Base-by-base conservation (phyloP, 2,329 filamentous ascomycete genomes). In the Piedraia hortae region DNA sequence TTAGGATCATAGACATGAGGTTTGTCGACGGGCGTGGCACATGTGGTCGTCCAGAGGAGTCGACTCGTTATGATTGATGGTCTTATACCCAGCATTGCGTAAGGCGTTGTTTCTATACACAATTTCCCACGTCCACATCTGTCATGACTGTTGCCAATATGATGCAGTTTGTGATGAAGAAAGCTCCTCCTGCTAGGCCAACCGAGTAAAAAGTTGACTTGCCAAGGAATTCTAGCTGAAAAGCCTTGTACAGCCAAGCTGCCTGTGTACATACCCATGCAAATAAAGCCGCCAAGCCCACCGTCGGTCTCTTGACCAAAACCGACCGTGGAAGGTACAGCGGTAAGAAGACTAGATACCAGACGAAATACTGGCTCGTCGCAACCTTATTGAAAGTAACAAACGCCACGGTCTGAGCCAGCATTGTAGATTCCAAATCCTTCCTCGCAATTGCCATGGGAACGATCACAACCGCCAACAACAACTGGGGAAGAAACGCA, bases 351-450 rank as follows among this genome's bases (percentile, higher is more conserved):
- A 91, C 63, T 46, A 91, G 67, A 46, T 97, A 93, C 85, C 85
- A 97, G 21, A 97, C 60, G 45, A 97, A 97, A 44, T 97, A 97
- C 59, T 93, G 82, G 38, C 78, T 90, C 3, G 85, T 97, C 56
- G 82, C 93, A 29, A 97, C 85, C 51, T 97, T 97, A 51, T 97
- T 97, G 36, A 93, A 93, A 0, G 78, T 69, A 3, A 93, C 85
- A 45, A 97, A 97, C 0, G 82, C 75, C 47, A 91, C 90, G 0
- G 85, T 93, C 47, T 97, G 85, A 3, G 75, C 77, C 29, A 93
- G 60, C 73, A 93, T 80, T 4, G 74, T 69, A 0, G 66, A 62
- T 1, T 80, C 58, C 0, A 97, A 57, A 35, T 85, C 68, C 34
- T 64, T 71, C 42, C 82, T 88, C 9, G 75, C 74, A 10, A 90